Evolutionary conservation across 768 basidiomycete genomes (phyloP).

Genomic region (Boletus insuetus): DNA sequence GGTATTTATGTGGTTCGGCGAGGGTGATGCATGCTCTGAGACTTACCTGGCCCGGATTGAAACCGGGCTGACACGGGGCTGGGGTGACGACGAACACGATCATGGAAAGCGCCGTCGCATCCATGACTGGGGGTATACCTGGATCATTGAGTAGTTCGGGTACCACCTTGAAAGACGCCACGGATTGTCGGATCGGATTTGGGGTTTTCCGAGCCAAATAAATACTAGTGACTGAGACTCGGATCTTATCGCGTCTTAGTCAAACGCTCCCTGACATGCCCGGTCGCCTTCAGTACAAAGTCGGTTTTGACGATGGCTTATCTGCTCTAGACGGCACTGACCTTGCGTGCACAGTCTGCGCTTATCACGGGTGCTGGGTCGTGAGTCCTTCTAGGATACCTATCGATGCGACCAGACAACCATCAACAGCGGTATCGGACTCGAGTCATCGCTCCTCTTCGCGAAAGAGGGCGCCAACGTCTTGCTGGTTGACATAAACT

Average conservation of each 20-base stretch:
- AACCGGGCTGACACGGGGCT: slow-evolving; percentile 12
- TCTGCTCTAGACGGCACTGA: slow-evolving; percentile 10
- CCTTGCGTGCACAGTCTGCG: slow-evolving; percentile 48
- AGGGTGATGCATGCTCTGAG: slow-evolving; percentile 8
- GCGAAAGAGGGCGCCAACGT: slow-evolving; percentile 93
- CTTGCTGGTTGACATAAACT: slow-evolving; percentile 85
- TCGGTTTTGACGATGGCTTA: slow-evolving; percentile 19
- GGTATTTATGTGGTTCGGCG: slow-evolving; percentile 24
- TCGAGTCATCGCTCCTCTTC: slow-evolving; percentile 94
- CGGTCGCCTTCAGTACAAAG: slow-evolving; percentile 69
- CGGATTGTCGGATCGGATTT: no score
- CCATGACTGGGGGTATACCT: not conserved
- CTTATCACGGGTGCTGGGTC: slow-evolving; percentile 88
- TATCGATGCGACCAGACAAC: slow-evolving; percentile 8
- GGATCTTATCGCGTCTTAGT: not conserved
- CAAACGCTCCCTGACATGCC: slow-evolving; percentile 41
- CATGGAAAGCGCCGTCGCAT: not conserved
- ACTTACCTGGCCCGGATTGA: slow-evolving; percentile 16
- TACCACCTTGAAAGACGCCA: no score
- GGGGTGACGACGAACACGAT: not conserved
- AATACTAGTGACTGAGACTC: no score
- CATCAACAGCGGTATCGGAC: slow-evolving; percentile 80
- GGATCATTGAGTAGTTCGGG: no score
- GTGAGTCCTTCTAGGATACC: slow-evolving; percentile 45
- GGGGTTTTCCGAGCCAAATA: not conserved